Evolutionary conservation across 257 asterid genomes (phyloP), one percentile per base, ranked within the genome.

Genomic region (Leonotis leonurus): DNA sequence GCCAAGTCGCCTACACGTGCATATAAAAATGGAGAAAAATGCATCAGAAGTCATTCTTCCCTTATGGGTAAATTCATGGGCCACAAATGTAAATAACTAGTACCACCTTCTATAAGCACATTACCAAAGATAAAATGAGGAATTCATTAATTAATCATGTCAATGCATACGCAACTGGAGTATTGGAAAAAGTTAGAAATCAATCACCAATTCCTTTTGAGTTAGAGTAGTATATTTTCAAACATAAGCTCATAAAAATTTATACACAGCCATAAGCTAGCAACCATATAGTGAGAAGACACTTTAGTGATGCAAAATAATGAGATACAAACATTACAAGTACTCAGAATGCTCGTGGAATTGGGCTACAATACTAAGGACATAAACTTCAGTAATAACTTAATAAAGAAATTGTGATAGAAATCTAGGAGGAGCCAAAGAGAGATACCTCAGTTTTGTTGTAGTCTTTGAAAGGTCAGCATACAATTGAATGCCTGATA

Each of bases 401-500:
- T 32, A 43, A 40, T 8, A 37, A 54, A 17, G 4, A 36, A 39
- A 43, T 57, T 32, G 24, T 33, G 36, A 51, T 16, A 13, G 51
- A 22, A 52, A 44, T 14, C 22, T n/a, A 32, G 41, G n/a, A n/a
- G n/a, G 32, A 13, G 32, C 66, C 40, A 46, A 67, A 59, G 41
- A 36, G 44, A 60, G 11, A 41, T 81, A 89, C 96, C 96, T 80
- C 62, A 70, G 39, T 68, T 83, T 83, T 4, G 70, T 71, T 13
- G 82, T 67, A 53, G 72, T 64, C 75, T 77, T 81, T 25, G 95
- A 77, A 16, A 74, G 70, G 62, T 79, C 89, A 8, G 75, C 86
- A 58, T 82, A 86, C 64, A 84, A 71, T 67, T 87, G 93, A 65
- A 90, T 90, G 69, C 95, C 95, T 14, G 95, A 90, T 72, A 89